Evolutionary conservation across 345 rosid genomes (phyloP).

Genomic region (Populus pruinosa): DNA sequence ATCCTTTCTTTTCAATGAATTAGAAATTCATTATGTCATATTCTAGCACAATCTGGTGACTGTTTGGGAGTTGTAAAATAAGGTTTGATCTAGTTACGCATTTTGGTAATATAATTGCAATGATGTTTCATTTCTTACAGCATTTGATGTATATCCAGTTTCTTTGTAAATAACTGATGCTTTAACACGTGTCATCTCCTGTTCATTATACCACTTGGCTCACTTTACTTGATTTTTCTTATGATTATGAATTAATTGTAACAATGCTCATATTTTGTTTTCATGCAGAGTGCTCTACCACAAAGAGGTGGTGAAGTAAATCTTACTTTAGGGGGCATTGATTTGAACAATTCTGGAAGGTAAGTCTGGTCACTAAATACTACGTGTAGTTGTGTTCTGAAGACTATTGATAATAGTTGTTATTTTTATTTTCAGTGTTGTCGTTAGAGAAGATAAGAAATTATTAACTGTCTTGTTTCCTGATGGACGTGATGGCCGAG

Average conservation of each 20-base stretch:
- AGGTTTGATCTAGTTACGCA: background rate
- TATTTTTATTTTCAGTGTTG: slow-evolving; percentile 60
- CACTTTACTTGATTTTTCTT: background rate
- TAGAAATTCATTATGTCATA: too few species aligned
- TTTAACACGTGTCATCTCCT: background rate
- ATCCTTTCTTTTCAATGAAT: too few species aligned
- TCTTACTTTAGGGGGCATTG: slow-evolving; percentile 92
- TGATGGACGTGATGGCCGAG: slow-evolving; percentile 99
- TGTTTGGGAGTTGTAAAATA: background rate
- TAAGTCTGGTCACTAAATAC: slow-evolving; percentile 24
- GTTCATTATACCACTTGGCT: background rate
- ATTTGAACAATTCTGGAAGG: slow-evolving; percentile 98
- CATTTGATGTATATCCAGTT: background rate
- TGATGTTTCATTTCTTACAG: background rate
- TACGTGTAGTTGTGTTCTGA: slow-evolving; percentile 12
- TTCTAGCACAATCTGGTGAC: too few species aligned
- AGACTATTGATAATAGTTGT: slow-evolving; percentile 21
- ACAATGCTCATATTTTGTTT: slow-evolving; percentile 6
- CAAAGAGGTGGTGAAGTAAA: slow-evolving; percentile 95
- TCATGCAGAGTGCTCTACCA: slow-evolving; percentile 76
- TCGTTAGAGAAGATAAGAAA: slow-evolving; percentile 94
- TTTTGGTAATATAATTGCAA: background rate
- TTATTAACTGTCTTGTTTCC: slow-evolving; percentile 92
- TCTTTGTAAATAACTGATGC: background rate
- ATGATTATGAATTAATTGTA: background rate